Base-by-base conservation (phyloP, 148 eudicot species). In the Amaranthus hypochondriacus region DNA sequence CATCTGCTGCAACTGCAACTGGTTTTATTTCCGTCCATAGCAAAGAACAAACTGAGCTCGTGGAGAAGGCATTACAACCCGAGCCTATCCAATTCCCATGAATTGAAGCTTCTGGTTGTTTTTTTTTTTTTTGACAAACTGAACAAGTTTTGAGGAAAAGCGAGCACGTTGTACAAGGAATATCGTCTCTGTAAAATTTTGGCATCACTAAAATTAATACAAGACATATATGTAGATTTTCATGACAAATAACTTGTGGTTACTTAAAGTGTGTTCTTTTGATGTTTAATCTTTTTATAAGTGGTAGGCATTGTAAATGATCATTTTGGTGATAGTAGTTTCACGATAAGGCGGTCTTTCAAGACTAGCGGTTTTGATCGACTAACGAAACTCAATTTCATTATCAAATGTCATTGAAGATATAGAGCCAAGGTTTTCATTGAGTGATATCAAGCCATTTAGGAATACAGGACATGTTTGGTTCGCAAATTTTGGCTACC, bases 1-100 rank as follows among this genome's bases (percentile, higher is more conserved):
- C 96, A 15, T 83, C 97, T 72, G 97, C 97, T 66, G 93, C 96
- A 61, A 83, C 97, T 2, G 97, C 96, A 64, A 92, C 97, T 56
- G 96, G 97, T 59, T 92, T 92, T 83, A 76, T 76, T 66, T 47
- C 66, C 55, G 80, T 88, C 68, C 97, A 92, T 48, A 72, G 68
- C 4, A 82, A 83, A 78, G 97, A 90, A 79, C 97, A 92, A 69
- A 79, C 77, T 1, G 92, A 84, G 55, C 84, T 90, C n/a, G 89
- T 90, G 51, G 83, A 88, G 60, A 87, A 85, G 69, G 88, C 97
- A 0, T 8, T 88, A 75, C 92, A 88, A 70, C 84, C 75, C 0
- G 89, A 90, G 68, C 89, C 91, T 5, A 81, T 92, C 53, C 65
- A 54, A 12, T 66, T 66, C 18, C 68, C 81, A 7, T 69, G 43